Conservation (phyloP, 1,284 basidiomycete species). For the Gomphus bonarii region DNA sequence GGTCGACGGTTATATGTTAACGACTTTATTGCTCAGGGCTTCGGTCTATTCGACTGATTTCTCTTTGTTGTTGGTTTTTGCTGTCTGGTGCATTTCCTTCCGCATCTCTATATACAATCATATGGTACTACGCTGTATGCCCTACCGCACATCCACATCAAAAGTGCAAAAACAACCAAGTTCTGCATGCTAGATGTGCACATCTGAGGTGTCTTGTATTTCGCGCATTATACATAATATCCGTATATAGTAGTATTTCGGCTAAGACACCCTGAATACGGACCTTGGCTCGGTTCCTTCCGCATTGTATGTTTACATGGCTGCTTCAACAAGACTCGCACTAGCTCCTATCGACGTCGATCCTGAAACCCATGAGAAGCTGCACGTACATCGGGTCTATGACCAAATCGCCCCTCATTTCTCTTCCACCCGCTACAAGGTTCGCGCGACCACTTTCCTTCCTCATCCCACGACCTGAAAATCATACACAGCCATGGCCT, state of each 20-base stretch:
- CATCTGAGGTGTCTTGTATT: not conserved
- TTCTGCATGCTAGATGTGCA: not conserved
- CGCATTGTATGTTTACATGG: not conserved
- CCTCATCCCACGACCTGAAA: not conserved
- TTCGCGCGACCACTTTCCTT: slow-evolving; percentile 21
- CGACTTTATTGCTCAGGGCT: slow-evolving; percentile 38
- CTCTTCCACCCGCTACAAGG: slow-evolving; percentile 90
- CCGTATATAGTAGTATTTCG: no score
- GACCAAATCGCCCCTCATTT: slow-evolving; percentile 90
- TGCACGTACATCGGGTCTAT: slow-evolving; percentile 80
- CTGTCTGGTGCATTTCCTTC: not conserved
- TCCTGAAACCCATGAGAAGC: slow-evolving; percentile 43
- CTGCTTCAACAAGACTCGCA: not conserved
- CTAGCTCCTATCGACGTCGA: slow-evolving; percentile 1
- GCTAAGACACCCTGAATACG: no score
- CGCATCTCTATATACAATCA: not conserved
- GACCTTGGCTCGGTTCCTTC: no score
- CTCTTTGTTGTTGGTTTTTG: not conserved
- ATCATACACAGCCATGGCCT: slow-evolving; percentile 75
- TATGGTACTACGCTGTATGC: not conserved
- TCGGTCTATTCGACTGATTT: slow-evolving; percentile 74
- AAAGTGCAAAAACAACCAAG: not conserved
- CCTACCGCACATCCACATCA: not conserved
- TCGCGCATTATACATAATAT: not conserved
- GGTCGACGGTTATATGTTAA: not conserved